phyloP scores from a whole-genome alignment of 352 stramenopile genomes.

The Globisporangium abappressorium region DNA sequence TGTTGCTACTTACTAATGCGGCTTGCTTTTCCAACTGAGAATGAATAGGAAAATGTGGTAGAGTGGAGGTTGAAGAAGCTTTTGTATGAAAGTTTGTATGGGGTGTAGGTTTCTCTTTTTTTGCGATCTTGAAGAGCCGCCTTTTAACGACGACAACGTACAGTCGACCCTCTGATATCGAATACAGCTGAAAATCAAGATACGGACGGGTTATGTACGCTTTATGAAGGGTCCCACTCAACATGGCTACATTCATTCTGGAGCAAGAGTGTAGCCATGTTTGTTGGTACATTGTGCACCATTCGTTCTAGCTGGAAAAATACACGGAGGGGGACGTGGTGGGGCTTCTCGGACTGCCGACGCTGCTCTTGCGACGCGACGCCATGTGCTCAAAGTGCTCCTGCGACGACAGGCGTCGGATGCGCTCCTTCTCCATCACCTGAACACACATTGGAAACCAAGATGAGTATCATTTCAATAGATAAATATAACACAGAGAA shows the following conservation, averaged over 20 bases:
- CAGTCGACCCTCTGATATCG: not conserved
- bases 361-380: constrained; percentile 20
- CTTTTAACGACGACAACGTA: not conserved
- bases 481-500: not conserved
- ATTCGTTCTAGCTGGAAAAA: not conserved
- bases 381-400: constrained; percentile 38
- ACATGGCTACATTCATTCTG: not conserved
- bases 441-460: not conserved
- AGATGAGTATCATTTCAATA: not conserved
- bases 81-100: not conserved
- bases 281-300: not conserved
- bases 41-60: too few species aligned
- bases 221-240: too few species aligned
- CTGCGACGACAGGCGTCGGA: constrained; percentile 44
- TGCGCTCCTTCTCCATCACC: constrained; percentile 57
- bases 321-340: not conserved
- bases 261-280: not conserved
- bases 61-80: not conserved
- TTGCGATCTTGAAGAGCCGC: constrained; percentile 9
- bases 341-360: not conserved
- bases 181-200: not conserved
- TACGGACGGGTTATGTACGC: not conserved
- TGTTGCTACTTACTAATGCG: not conserved
- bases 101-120: not conserved
- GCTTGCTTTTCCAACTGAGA: not conserved